Percentiles rank a stretch among this genome's conserved stretches.
These are phyloP conservation scores for Fusarium multiceps DNA, from an alignment of 2,329 filamentous ascomycete species.

Conservation along the genomic window DNA sequence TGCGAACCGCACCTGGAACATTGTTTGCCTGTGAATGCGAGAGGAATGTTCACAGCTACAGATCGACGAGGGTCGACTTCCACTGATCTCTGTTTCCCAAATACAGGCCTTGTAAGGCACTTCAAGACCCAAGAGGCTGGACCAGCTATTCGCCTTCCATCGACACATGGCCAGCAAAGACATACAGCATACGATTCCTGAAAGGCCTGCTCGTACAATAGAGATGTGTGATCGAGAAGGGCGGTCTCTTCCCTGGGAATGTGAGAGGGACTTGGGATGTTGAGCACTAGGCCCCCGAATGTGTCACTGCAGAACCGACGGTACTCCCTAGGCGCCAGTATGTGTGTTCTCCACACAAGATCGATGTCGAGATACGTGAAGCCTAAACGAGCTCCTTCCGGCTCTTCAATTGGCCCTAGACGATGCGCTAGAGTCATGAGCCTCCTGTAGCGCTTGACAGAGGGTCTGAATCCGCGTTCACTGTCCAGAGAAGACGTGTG, in stretches of 20 bases:
- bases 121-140: not conserved
- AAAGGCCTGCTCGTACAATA: conserved; percentile 23
- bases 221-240: not conserved
- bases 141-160: conserved; percentile 1
- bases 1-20: conserved; percentile 36
- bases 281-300: conserved; percentile 13
- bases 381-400: not conserved
- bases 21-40: conserved; percentile 20
- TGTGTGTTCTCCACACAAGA: conserved; percentile 38
- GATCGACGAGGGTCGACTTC: conserved; percentile 10
- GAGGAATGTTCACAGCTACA: conserved; percentile 11
- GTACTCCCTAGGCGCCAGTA: conserved; percentile 24
- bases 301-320: conserved; percentile 13
- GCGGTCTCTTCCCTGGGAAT: not conserved
- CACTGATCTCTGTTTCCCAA: not conserved
- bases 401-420: not conserved
- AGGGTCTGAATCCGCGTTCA: conserved; percentile 4
- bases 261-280: conserved; percentile 16
- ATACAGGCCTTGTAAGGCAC: not conserved
- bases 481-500: not conserved
- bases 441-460: conserved; percentile 29
- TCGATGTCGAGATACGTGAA: conserved; percentile 34
- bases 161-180: conserved; percentile 38
- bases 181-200: conserved; percentile 25
- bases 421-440: conserved; percentile 28